A percentile compares a stretch with the other conserved stretches of the same genome.
phyloP scores from a whole-genome alignment of 1,139 yeast genomes.

The Blastobotrys malaysiensis region DNA sequence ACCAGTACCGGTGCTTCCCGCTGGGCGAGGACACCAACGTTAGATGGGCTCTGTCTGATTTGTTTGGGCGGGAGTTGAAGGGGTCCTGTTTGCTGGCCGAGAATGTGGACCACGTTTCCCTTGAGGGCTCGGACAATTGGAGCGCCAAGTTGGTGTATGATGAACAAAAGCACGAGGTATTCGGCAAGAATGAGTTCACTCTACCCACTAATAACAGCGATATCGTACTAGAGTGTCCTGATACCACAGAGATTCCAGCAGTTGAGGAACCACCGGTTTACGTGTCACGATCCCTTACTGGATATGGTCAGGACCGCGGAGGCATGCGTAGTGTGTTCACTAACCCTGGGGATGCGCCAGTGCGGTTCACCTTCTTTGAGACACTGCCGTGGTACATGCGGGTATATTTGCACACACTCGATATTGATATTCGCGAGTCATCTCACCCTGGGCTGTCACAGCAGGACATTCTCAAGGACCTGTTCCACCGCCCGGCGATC shows the following conservation, averaged over 20 bases:
- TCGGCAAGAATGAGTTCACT: constrained; percentile 12
- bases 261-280: constrained; percentile 54
- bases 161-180: neutral
- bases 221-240: constrained; percentile 32
- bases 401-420: constrained; percentile 66
- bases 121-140: constrained; percentile 29
- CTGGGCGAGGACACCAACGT: constrained; percentile 47
- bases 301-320: constrained; percentile 86
- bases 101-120: constrained; percentile 25
- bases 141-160: constrained; percentile 10
- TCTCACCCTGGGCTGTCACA: constrained; percentile 17
- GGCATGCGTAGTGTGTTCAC: constrained; percentile 74
- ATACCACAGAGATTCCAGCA: constrained; percentile 29
- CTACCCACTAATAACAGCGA: constrained; percentile 33
- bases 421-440: constrained; percentile 16
- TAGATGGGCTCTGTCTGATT: constrained; percentile 51
- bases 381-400: constrained; percentile 93
- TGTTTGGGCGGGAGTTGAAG: constrained; percentile 62
- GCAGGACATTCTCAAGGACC: constrained; percentile 41
- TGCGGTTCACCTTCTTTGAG: constrained; percentile 64
- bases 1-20: constrained; percentile 75
- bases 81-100: constrained; percentile 55
- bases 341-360: constrained; percentile 50
- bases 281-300: constrained; percentile 83
- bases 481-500: constrained; percentile 67